Percentiles rank a stretch among this genome's conserved stretches.
Conservation (phyloP, 2,329 filamentous ascomycete genomes). For the Phoma sp. region DNA sequence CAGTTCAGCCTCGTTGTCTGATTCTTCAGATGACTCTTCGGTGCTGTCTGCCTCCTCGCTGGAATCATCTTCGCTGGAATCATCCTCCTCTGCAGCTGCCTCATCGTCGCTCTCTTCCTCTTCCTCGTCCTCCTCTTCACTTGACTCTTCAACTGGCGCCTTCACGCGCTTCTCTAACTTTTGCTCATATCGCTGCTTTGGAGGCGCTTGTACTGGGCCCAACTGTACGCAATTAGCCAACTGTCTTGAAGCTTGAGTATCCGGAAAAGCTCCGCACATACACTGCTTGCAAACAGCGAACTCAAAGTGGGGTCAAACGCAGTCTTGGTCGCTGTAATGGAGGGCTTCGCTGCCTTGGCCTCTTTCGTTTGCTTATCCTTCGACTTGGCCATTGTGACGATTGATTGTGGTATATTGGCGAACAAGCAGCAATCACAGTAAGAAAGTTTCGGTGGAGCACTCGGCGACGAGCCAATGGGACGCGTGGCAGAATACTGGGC, state of each 20-base stretch:
- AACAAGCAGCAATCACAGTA: constrained; percentile 18
- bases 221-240: constrained; percentile 35
- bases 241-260: neutral
- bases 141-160: constrained; percentile 34
- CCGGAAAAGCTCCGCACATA: constrained; percentile 29
- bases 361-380: constrained; percentile 33
- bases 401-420: neutral
- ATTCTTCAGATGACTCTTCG: constrained; percentile 25
- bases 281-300: constrained; percentile 57
- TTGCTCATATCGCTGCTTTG: constrained; percentile 49
- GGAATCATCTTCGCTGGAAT: constrained; percentile 46
- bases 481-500: constrained; percentile 10
- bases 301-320: constrained; percentile 54
- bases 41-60: constrained; percentile 27
- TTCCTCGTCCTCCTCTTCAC: constrained; percentile 61
- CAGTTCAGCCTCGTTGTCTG: constrained; percentile 34
- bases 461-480: constrained; percentile 2
- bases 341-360: constrained; percentile 21
- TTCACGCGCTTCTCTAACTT: constrained; percentile 25
- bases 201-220: constrained; percentile 49
- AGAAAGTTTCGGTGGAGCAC: constrained; percentile 44
- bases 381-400: constrained; percentile 43
- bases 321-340: constrained; percentile 40
- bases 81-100: constrained; percentile 46
- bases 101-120: constrained; percentile 42